These are phyloP conservation scores for Penicillium capsulatum DNA, from an alignment of 2,329 filamentous ascomycete genomes.

Conservation along the genomic window DNA sequence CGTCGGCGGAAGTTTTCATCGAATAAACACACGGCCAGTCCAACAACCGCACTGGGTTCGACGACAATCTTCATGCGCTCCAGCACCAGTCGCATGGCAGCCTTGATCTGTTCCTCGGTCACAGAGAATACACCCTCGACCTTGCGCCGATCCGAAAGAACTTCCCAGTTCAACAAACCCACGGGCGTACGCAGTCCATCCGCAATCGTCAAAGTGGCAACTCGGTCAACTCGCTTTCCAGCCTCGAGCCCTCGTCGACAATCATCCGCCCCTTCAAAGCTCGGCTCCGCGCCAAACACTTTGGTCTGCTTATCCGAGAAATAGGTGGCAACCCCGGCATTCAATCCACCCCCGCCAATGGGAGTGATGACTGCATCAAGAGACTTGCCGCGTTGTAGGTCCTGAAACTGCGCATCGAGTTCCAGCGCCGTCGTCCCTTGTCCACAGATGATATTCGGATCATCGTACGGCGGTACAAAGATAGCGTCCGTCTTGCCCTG, in stretches of 20 bases:
- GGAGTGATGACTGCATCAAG: constrained; percentile 75
- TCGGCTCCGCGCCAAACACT: constrained; percentile 86
- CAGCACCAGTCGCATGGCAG: constrained; percentile 70
- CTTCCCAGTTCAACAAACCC: constrained; percentile 67
- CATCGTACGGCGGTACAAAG: constrained; percentile 85
- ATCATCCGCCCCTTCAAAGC: constrained; percentile 79
- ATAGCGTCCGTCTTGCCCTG: constrained; percentile 68
- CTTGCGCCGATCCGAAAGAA: constrained; percentile 69
- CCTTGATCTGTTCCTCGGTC: constrained; percentile 74
- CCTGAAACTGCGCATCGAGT: constrained; percentile 66
- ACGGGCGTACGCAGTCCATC: constrained; percentile 85
- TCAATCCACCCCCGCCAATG: constrained; percentile 82
- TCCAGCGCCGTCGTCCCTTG: constrained; percentile 89
- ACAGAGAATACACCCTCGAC: constrained; percentile 70
- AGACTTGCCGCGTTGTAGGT: constrained; percentile 42
- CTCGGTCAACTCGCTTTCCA: constrained; percentile 61
- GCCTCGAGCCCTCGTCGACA: constrained; percentile 64
- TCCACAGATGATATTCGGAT: constrained; percentile 84
- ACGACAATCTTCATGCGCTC: constrained; percentile 89
- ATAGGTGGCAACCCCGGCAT: constrained; percentile 75
- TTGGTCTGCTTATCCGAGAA: constrained; percentile 63
- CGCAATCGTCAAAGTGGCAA: constrained; percentile 76
- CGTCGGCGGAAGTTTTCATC: constrained; percentile 75
- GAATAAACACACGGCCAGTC: constrained; percentile 74
- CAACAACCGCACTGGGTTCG: constrained; percentile 83